A percentile compares a stretch with the other conserved stretches of the same genome.
Evolutionary conservation across 495 filamentous ascomycete species (phyloP).

Genomic region (Podospora pseudocomata): DNA sequence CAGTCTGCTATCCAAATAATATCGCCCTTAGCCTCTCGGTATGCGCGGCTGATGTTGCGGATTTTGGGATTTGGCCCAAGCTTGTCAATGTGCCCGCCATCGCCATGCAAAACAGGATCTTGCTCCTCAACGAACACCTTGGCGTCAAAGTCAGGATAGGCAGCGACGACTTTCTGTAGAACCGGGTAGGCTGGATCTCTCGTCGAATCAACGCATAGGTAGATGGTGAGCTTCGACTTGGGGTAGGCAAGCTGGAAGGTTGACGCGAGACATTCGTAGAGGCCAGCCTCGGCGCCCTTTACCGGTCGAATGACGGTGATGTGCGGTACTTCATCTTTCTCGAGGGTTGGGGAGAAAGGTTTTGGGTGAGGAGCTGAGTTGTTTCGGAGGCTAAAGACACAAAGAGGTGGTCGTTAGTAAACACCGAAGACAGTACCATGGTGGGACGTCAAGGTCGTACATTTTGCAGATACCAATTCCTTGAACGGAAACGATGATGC

Average conservation of each 20-base stretch:
- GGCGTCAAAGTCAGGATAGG: slow-evolving; percentile 72
- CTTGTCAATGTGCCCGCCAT: slow-evolving; percentile 48
- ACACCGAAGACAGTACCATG: neutral
- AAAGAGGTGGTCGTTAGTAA: slow-evolving; percentile 10
- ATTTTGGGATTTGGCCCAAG: slow-evolving; percentile 98
- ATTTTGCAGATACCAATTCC: slow-evolving; percentile 49
- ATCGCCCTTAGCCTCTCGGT: slow-evolving; percentile 88
- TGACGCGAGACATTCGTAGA: slow-evolving; percentile 91
- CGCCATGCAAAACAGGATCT: slow-evolving; percentile 65
- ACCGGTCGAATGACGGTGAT: slow-evolving; percentile 90
- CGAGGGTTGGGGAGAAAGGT: slow-evolving; percentile 44
- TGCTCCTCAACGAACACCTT: slow-evolving; percentile 81
- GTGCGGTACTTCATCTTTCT: slow-evolving; percentile 59
- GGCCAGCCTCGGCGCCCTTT: slow-evolving; percentile 84
- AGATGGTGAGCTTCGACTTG: slow-evolving; percentile 68
- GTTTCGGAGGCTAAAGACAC: slow-evolving; percentile 44
- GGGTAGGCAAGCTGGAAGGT: slow-evolving; percentile 85
- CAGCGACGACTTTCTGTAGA: slow-evolving; percentile 62
- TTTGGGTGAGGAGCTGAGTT: slow-evolving; percentile 44
- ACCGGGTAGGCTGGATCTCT: slow-evolving; percentile 75
- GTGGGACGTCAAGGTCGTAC: slow-evolving; percentile 30
- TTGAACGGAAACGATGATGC: slow-evolving; percentile 47
- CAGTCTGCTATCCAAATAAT: slow-evolving; percentile 95
- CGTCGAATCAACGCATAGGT: slow-evolving; percentile 75
- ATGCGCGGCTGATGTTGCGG: slow-evolving; percentile 90